Conservation (phyloP, 1,284 basidiomycete genomes). For the Cronartium quercuum region DNA sequence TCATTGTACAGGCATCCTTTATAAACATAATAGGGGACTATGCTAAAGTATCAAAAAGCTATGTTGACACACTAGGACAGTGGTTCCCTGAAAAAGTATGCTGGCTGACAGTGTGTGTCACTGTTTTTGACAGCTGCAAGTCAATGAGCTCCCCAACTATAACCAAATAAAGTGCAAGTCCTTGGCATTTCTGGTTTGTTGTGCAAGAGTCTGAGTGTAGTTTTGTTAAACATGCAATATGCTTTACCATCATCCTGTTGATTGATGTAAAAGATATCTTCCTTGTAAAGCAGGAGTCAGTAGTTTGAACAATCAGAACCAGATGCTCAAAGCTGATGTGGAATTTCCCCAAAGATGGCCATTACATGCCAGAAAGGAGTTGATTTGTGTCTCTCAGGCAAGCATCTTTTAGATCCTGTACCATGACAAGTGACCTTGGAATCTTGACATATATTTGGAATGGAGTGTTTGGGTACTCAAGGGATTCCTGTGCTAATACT, state of each 20-base stretch:
- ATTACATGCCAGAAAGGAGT: not conserved
- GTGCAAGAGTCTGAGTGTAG: not conserved
- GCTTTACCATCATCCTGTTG: not conserved
- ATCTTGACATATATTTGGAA: not conserved
- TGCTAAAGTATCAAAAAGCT: too few relatives aligned
- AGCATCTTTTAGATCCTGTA: slow-evolving; percentile 11
- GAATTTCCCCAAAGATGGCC: not conserved
- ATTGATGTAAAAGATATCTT: not conserved
- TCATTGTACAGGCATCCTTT: too few relatives aligned
- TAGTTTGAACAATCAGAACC: not conserved
- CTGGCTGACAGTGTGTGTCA: not conserved
- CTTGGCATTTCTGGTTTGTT: too few relatives aligned
- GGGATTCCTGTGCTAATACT: not conserved
- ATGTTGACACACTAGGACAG: too few relatives aligned
- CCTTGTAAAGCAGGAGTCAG: not conserved
- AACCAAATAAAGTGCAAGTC: not conserved
- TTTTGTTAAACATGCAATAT: not conserved
- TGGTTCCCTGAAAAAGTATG: too few relatives aligned
- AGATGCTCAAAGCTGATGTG: not conserved
- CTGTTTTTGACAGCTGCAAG: not conserved
- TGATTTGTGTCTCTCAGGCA: not conserved
- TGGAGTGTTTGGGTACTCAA: not conserved
- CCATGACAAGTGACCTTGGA: not conserved
- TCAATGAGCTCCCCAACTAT: slow-evolving; percentile 6
- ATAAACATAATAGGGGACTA: too few relatives aligned